Evolutionary conservation across 306 rosid species (phyloP).

Genomic region (Sindora glabra): DNA sequence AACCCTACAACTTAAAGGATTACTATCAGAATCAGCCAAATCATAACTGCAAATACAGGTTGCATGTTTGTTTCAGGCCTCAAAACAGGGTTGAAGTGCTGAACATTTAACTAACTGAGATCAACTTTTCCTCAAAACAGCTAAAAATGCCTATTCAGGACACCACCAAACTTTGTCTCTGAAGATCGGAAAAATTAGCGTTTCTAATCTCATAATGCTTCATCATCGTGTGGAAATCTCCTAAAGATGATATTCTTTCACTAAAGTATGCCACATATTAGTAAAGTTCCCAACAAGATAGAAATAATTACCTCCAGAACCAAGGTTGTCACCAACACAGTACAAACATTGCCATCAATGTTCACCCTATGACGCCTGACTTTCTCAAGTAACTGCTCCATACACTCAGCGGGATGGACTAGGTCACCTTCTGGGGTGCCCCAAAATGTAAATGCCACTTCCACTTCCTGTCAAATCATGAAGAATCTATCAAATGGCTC

Average conservation of each 20-base stretch:
- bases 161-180: no score
- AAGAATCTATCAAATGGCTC: neutral
- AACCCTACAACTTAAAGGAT: slow-evolving; percentile 56
- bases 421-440: slow-evolving; percentile 94
- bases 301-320: slow-evolving; percentile 71
- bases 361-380: slow-evolving; percentile 91
- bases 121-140: no score
- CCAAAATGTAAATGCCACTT: slow-evolving; percentile 72
- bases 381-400: slow-evolving; percentile 98
- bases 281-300: neutral
- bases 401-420: slow-evolving; percentile 95
- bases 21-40: slow-evolving; percentile 11
- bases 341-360: slow-evolving; percentile 94
- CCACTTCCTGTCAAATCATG: slow-evolving; percentile 70
- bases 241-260: no score
- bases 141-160: no score
- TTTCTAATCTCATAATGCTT: neutral
- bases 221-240: neutral
- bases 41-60: slow-evolving; percentile 2
- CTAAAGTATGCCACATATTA: neutral
- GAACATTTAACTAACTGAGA: no score
- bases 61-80: no score
- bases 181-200: neutral
- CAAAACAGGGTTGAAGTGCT: no score
- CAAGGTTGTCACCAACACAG: slow-evolving; percentile 94